Base-by-base conservation (phyloP, 2,329 filamentous ascomycete species). In the Zasmidium citrigriseum region DNA sequence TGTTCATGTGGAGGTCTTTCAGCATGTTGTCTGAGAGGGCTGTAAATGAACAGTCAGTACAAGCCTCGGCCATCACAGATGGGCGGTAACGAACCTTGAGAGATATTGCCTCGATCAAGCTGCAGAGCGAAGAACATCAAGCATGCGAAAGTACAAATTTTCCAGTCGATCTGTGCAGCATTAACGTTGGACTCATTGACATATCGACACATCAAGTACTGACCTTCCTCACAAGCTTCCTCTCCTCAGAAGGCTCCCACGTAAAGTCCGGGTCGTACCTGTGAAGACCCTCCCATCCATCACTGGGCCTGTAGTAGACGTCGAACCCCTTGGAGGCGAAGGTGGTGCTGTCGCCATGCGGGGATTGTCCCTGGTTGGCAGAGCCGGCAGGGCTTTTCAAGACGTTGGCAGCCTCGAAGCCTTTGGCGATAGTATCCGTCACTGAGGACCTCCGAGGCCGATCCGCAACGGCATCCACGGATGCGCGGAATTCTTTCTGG, bases 241-340 rank as follows among this genome's bases (percentile, higher is more conserved):
- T 79, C 70, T 87, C 85, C 63, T 87, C 85, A 46, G 78, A 75
- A 4, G 77, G 72, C 2, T 81, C 80, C 84, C 85, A 87, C 45
- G 78, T 74, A 46, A 81, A 83, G 1, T 75, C 68, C 0, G 84
- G 83, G 63, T 87, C 84, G 67, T 81, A 87, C 51, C 84, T 77
- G 70, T 87, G 84, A 9, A 77, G 71, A 2, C 83, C 83, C 65
- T 88, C 85, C 64, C 87, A 88, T 4, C 50, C 21, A 11, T 64
- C 60, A 16, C 57, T 59, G 14, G 67, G 67, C 41, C 57, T 59
- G 56, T 69, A 69, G 59, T 60, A 63, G 4, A 23, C 46, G 16
- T 61, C 62, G 23, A 66, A 16, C 7, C 60, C 60, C 52, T 51
- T 41, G 1, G 60, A 63, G 12, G 60, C 60, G 41, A 63, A 63